Evolutionary conservation across 371 early-diverging fungal species (phyloP), one percentile per base, ranked within the genome.

Genomic region (Quaeritorhiza haematococci): DNA sequence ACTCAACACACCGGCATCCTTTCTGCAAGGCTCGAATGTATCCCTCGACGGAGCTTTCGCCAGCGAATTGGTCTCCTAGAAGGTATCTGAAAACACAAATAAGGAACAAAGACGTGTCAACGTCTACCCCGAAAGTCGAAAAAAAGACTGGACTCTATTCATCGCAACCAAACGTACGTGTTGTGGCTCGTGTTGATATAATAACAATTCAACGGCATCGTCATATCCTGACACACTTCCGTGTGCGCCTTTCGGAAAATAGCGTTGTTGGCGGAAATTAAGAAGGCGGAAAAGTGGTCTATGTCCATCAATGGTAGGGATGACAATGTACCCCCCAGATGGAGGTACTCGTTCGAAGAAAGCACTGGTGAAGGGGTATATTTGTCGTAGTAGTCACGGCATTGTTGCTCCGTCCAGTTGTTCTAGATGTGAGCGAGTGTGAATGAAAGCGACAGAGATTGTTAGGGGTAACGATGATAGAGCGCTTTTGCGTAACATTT

Each of bases 1-100:
- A 48, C 53, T 92, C 92, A 8, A 92, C 78, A 68, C 92, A 90
- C 23, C 91, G 78, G 61, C 92, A 91, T 2, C 93, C 93, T 13
- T 74, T 67, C 61, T 84, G 84, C 49, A 92, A 64, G 0, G 87
- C 92, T 7, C 89, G 71, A 38, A 89, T 84, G 61, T 92, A 93
- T 1, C 81, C 85, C 54, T 91, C 89, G 1, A 88, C 84, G 0
- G 89, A 85, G 4, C 87, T 78, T 27, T 78, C 69, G 3, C 90
- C 84, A 0, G 79, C 75, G 10, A 92, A 56, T 66, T 93, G 93
- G 58, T 91, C 82, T 10, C 91, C 86, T 1, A 84, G 63, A 6
- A 93, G 75, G 56, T 89, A 76, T 19, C 67, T 66, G 23, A 13
- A 8, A 51, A n/a, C 10, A 38, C 38, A 38, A 38, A 33, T 23